Evolutionary conservation across 2,329 filamentous ascomycete species (phyloP).

Genomic region (Pseudogymnoascus sp.): DNA sequence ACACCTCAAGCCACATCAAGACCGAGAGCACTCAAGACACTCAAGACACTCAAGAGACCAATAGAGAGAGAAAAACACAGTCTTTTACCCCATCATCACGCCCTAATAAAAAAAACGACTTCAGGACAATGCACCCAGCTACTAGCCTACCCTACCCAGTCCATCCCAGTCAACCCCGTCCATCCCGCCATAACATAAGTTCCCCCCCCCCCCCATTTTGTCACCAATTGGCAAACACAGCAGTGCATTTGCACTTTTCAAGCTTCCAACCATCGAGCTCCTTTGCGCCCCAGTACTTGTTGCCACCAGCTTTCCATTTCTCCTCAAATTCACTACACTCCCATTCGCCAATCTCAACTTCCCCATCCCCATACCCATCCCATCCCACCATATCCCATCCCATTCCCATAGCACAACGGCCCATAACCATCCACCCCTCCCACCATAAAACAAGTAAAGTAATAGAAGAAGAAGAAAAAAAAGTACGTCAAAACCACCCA

Average conservation of each 20-base stretch:
- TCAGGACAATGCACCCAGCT: not conserved
- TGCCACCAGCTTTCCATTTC: constrained; percentile 52
- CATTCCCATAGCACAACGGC: not conserved
- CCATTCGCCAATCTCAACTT: not conserved
- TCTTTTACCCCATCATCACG: not conserved
- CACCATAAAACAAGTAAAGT: not conserved
- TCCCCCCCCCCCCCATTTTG: not conserved
- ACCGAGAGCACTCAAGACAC: not conserved
- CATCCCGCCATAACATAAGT: not conserved
- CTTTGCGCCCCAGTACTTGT: constrained; percentile 83
- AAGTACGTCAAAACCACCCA: not conserved
- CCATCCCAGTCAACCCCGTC: not conserved
- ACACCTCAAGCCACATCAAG: too few relatives aligned
- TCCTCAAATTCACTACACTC: too few relatives aligned
- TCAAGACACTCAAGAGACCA: not conserved
- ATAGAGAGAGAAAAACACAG: not conserved
- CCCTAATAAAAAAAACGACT: not conserved
- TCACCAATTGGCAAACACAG: constrained; percentile 53
- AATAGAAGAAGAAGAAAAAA: not conserved
- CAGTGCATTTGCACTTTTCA: constrained; percentile 82
- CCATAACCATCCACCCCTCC: not conserved
- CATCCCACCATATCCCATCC: not conserved
- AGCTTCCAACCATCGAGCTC: constrained; percentile 81
- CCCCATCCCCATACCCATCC: not conserved
- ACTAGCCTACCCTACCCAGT: not conserved